Percentiles rank a stretch among this genome's conserved stretches.
Evolutionary conservation across 208 protist genomes (phyloP).

Genomic region (Trichomonas tenax): DNA sequence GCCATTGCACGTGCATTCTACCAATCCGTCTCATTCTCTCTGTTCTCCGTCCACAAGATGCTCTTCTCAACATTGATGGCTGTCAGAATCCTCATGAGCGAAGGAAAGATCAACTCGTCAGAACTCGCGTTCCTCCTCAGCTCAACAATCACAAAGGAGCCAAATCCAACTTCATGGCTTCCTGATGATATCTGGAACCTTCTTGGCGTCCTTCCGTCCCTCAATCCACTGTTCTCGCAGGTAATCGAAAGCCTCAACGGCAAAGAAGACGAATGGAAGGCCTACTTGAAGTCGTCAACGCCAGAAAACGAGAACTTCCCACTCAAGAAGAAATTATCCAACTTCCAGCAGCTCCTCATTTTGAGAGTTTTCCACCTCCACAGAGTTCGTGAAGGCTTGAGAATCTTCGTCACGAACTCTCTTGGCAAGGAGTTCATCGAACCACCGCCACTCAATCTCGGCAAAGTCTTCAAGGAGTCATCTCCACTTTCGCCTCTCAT

Average conservation of each 20-base stretch:
- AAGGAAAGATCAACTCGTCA: slow-evolving; percentile 35
- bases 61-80: slow-evolving; percentile 91
- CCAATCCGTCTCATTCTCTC: slow-evolving; percentile 70
- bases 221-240: background rate
- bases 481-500: slow-evolving; percentile 80
- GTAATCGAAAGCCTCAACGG: background rate
- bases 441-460: slow-evolving; percentile 57
- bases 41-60: slow-evolving; percentile 95
- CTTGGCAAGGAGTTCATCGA: background rate
- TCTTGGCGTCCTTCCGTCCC: background rate
- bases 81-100: slow-evolving; percentile 24
- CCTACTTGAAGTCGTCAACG: background rate
- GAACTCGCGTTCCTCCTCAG: slow-evolving; percentile 43
- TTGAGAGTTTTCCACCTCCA: slow-evolving; percentile 78
- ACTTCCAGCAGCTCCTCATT: slow-evolving; percentile 76
- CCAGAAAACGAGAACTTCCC: background rate
- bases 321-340: background rate
- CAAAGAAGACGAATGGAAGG: background rate
- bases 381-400: slow-evolving; percentile 73
- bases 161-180: slow-evolving; percentile 53
- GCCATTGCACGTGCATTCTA: slow-evolving; percentile 66
- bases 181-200: background rate
- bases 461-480: slow-evolving; percentile 74
- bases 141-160: background rate
- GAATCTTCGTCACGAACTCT: background rate